A percentile compares a stretch with the other conserved stretches of the same genome.
Evolutionary conservation across 352 stramenopile genomes (phyloP).

Genomic region (Phytophthora aleatoria): DNA sequence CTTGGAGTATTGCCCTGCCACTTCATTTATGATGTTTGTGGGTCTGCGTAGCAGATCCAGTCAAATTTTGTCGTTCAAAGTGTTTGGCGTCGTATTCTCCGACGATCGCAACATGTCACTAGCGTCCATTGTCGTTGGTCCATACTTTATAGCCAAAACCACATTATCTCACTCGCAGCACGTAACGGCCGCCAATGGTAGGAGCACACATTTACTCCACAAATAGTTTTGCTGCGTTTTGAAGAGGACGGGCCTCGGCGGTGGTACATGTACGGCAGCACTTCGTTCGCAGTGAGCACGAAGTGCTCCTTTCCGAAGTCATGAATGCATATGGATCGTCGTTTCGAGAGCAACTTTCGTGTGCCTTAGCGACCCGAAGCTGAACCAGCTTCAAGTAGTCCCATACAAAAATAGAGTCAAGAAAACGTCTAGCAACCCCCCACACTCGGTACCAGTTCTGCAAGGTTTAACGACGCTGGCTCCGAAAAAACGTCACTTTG

Average conservation of each 20-base stretch:
- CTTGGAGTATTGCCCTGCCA: constrained; percentile 15
- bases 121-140: constrained; percentile 2
- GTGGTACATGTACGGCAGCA: neutral
- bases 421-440: constrained; percentile 10
- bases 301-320: neutral
- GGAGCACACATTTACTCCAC: neutral
- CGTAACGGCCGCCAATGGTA: neutral
- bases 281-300: neutral
- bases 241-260: neutral
- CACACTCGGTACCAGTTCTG: constrained; percentile 16
- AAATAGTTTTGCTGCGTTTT: neutral
- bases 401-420: constrained; percentile 27
- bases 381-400: constrained; percentile 11
- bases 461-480: constrained; percentile 10
- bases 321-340: neutral
- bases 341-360: neutral
- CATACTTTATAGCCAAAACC: neutral
- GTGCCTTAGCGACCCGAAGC: neutral
- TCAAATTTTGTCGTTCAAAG: neutral
- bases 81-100: neutral
- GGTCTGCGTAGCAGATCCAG: constrained; percentile 10
- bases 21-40: constrained; percentile 30
- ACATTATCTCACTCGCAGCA: neutral
- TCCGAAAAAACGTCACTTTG: constrained; percentile 33
- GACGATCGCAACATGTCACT: neutral